A percentile compares a stretch with the other conserved stretches of the same genome.
These are phyloP conservation scores for Hydrangea macrophylla DNA, from an alignment of 148 eudicot species.

Conservation along the genomic window DNA sequence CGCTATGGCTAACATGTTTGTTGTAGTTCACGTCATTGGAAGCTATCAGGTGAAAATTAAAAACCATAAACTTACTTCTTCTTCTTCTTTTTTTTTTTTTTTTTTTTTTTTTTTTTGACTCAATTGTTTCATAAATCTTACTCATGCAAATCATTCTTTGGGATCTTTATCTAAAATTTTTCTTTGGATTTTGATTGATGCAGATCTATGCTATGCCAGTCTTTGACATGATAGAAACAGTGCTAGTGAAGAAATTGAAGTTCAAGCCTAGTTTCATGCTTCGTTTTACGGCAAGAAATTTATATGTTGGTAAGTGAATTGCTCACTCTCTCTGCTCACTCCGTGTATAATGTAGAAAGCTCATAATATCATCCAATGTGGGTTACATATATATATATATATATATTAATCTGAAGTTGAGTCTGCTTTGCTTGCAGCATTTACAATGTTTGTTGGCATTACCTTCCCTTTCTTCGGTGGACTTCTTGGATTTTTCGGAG, in stretches of 20 bases:
- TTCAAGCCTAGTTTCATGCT: conserved; percentile 31
- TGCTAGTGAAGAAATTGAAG: conserved; percentile 30
- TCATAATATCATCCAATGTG: neutral
- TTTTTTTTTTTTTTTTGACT: neutral
- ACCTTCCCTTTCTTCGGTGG: conserved; percentile 34
- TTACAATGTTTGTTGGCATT: conserved; percentile 29
- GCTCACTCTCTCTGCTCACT: neutral
- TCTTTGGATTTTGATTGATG: neutral
- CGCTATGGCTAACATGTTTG: conserved; percentile 33
- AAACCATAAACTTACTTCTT: no score
- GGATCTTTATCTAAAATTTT: neutral
- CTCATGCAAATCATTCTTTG: no score
- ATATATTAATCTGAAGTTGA: neutral
- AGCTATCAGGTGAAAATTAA: conserved; percentile 26
- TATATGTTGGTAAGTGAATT: conserved; percentile 39
- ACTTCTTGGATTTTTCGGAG: conserved; percentile 35
- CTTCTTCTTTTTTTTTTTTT: no score
- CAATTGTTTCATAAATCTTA: neutral
- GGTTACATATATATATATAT: no score
- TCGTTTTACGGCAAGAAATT: conserved; percentile 31
- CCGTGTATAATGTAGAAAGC: no score
- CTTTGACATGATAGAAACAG: conserved; percentile 42
- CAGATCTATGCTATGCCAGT: conserved; percentile 50
- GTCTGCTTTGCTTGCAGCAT: conserved; percentile 17
- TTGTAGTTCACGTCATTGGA: conserved; percentile 35